phyloP scores from a whole-genome alignment of 768 basidiomycete genomes.

The Tulasnella sp. region DNA sequence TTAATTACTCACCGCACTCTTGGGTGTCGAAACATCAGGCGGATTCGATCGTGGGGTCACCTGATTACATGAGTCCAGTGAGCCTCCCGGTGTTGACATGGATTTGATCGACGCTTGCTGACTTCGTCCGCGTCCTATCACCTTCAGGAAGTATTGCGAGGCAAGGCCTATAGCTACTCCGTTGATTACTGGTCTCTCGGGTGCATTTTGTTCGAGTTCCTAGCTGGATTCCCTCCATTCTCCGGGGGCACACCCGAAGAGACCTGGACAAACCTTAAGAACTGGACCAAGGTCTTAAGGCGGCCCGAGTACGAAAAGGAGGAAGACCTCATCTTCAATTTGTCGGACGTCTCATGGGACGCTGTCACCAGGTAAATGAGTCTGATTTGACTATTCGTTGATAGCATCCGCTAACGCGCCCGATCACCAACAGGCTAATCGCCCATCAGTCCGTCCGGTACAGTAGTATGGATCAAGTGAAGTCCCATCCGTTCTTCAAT shows the following conservation, averaged over 20 bases:
- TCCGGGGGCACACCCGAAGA: slow-evolving; percentile 92
- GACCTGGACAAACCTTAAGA: slow-evolving; percentile 98
- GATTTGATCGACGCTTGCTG: not conserved
- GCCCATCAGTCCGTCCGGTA: slow-evolving; percentile 75
- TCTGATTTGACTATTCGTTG: not conserved
- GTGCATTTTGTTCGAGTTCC: slow-evolving; percentile 95
- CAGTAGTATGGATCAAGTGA: slow-evolving; percentile 59
- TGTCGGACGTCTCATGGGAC: slow-evolving; percentile 89
- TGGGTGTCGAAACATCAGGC: slow-evolving; percentile 38
- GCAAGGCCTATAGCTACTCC: slow-evolving; percentile 88
- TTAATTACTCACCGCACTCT: too few relatives aligned
- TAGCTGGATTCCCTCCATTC: slow-evolving; percentile 96
- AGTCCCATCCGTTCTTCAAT: slow-evolving; percentile 72
- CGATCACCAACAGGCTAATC: slow-evolving; percentile 50
- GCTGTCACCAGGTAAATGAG: slow-evolving; percentile 64
- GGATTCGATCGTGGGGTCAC: slow-evolving; percentile 94
- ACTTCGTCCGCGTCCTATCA: not conserved
- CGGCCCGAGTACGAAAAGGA: slow-evolving; percentile 91
- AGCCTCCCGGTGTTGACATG: not conserved
- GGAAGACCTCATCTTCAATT: slow-evolving; percentile 94
- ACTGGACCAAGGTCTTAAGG: slow-evolving; percentile 88
- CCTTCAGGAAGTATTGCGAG: slow-evolving; percentile 73
- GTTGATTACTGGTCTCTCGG: slow-evolving; percentile 99
- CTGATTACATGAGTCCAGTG: slow-evolving; percentile 87
- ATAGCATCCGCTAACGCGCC: not conserved